Base-by-base conservation (phyloP, 1,284 basidiomycete species). In the Cutaneotrichosporon sp. region DNA sequence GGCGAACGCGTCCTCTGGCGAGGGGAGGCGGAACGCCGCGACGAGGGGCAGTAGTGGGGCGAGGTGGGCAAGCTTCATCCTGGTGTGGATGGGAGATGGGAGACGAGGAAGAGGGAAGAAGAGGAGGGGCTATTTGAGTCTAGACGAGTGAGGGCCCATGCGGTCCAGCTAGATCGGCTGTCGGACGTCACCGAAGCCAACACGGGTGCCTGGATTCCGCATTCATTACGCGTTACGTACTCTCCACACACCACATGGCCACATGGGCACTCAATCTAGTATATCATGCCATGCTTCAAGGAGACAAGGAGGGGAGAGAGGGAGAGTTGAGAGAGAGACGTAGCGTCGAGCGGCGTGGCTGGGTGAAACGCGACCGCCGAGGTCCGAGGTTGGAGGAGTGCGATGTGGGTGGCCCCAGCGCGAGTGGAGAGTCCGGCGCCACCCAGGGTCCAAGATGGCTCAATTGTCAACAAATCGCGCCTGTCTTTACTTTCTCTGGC, bases 1-100 rank as follows among this genome's bases (percentile, higher is more conserved):
- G 29, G 59, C 49, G 42, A 76, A 54, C 7, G 71, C 74, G 20
- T 73, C 67, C 59, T 72, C 31, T 56, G 34, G 20, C 0, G 67
- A n/a, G n/a, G 73, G 74, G 27, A 76, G 54, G 49, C 71, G 67
- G n/a, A 75, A 61, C 6, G 70, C 67, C 4, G 64, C 36, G 24
- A 64, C 27, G 8, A 69, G 52, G 20, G 67, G 63, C 4, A 71
- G 53, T 16, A 58, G 50, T 13, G 72, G 31, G 10, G 22, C 51
- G 34, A 53, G 51, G 33, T 34, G 57, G 11, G 65, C 55, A 20
- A 67, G 58, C 55, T 50, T 50, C 47, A 50, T 50, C 24, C 45
- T 46, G 22, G 14, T 42, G 6, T 68, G 56, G 42, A 63, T 42
- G n/a, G n/a, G 55, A 38, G 29, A 45, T 34, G 49, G 54, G 54